Evolutionary conservation across 2,329 filamentous ascomycete genomes (phyloP).

Genomic region (Fusarium graminum): DNA sequence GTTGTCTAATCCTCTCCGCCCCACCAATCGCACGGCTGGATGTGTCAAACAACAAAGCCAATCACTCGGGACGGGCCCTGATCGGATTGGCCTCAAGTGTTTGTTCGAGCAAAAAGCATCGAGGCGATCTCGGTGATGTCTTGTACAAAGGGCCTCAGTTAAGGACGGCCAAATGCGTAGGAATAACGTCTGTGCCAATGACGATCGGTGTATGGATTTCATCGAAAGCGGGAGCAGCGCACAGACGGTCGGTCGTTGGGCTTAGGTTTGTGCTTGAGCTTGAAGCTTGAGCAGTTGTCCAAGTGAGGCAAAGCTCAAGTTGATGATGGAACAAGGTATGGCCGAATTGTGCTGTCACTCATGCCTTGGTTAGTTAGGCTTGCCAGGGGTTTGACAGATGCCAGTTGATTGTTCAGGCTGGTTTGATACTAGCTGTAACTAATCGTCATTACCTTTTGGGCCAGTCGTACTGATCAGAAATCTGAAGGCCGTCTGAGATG

Average conservation of each 20-base stretch:
- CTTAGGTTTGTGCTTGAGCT: conserved; percentile 45
- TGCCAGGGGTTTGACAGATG: conserved; percentile 42
- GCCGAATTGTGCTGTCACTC: conserved; percentile 24
- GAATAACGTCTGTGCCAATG: conserved; percentile 29
- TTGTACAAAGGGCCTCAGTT: conserved; percentile 32
- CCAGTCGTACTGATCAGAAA: conserved; percentile 18
- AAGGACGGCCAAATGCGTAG: conserved; percentile 27
- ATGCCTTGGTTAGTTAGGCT: conserved; percentile 33
- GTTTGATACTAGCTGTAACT: conserved; percentile 21
- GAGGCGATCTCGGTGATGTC: conserved; percentile 13
- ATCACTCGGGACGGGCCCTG: conserved; percentile 47
- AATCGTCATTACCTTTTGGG: conserved; percentile 1
- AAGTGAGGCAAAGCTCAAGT: conserved; percentile 42
- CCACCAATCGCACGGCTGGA: conserved; percentile 14
- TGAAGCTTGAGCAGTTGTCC: conserved; percentile 37
- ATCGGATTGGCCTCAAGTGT: conserved; percentile 36
- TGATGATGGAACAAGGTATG: conserved; percentile 36
- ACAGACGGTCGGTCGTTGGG: conserved; percentile 44
- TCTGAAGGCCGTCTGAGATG: conserved; percentile 10
- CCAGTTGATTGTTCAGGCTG: conserved; percentile 16
- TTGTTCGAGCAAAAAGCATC: conserved; percentile 17
- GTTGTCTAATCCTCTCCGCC: conserved; percentile 3
- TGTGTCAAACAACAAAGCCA: conserved; percentile 32
- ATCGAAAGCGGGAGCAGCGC: conserved; percentile 30
- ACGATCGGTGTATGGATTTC: conserved; percentile 31